phyloP scores from a whole-genome alignment of 805 yeast species.

The Yarrowia keelungensis region DNA sequence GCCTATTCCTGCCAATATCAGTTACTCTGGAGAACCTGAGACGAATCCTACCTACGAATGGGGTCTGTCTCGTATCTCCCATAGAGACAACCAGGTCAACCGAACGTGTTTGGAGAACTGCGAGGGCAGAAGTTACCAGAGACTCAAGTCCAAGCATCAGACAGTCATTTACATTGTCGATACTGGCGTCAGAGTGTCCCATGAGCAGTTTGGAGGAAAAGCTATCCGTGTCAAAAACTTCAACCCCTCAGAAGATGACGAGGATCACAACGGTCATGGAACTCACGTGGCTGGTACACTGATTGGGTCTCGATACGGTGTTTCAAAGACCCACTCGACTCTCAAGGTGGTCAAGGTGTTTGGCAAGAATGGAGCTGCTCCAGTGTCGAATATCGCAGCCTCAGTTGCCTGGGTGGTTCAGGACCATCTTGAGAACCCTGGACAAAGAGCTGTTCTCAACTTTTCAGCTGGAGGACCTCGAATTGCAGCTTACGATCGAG shows the following conservation, averaged over 20 bases:
- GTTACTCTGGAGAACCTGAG: conserved; percentile 3
- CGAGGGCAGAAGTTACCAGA: conserved; percentile 54
- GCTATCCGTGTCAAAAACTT: conserved; percentile 63
- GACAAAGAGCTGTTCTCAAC: conserved; percentile 27
- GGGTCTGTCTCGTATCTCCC: conserved; percentile 92
- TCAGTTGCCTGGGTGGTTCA: conserved; percentile 62
- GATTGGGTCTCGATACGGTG: conserved; percentile 60
- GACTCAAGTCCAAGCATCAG: conserved; percentile 58
- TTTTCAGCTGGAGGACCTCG: conserved; percentile 29
- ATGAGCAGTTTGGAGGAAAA: conserved; percentile 62
- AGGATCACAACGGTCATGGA: conserved; percentile 65
- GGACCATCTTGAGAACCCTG: conserved; percentile 43
- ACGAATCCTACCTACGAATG: conserved; percentile 51
- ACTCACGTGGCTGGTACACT: conserved; percentile 69
- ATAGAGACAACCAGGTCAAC: conserved; percentile 63
- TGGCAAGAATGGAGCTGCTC: conserved; percentile 61
- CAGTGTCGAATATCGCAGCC: conserved; percentile 62
- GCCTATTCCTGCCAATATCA: conserved; percentile 12
- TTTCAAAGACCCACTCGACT: conserved; percentile 59
- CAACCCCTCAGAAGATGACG: conserved; percentile 55
- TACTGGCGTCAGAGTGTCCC: conserved; percentile 60
- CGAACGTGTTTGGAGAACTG: conserved; percentile 54
- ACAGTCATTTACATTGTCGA: conserved; percentile 60
- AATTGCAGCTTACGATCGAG: conserved; percentile 49
- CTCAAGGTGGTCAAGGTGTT: conserved; percentile 65